Conservation (phyloP, 176 grass and related monocot species). For the Tillandsia fasciculata region DNA sequence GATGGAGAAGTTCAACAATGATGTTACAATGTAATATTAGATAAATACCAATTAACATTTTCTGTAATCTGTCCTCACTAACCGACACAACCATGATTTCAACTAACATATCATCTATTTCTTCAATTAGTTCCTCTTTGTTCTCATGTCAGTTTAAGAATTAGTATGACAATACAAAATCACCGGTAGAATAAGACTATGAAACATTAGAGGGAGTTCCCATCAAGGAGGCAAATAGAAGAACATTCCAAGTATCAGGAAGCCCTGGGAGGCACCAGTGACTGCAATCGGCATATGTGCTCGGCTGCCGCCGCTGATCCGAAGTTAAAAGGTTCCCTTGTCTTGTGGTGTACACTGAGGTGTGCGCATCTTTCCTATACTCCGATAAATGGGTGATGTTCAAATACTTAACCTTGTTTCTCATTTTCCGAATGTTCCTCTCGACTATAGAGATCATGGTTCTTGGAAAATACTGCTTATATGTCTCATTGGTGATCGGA, state of each 20-base stretch:
- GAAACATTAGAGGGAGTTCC: constrained; percentile 12
- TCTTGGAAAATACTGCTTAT: constrained; percentile 27
- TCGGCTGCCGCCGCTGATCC: constrained; percentile 22
- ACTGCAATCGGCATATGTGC: constrained; percentile 34
- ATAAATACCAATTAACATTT: too few species aligned
- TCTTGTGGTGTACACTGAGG: constrained; percentile 28
- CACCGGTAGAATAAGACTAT: not conserved
- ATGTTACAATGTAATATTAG: too few species aligned
- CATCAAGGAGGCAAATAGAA: constrained; percentile 34
- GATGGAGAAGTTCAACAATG: too few species aligned
- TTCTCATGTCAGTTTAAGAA: too few species aligned
- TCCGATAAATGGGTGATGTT: constrained; percentile 36
- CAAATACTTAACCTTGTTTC: constrained; percentile 18
- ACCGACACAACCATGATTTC: too few species aligned
- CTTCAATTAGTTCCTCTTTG: too few species aligned
- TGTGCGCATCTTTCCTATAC: constrained; percentile 34
- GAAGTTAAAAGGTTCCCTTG: constrained; percentile 25
- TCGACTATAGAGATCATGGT: constrained; percentile 15
- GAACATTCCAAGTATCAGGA: constrained; percentile 44
- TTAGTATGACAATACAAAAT: too few species aligned
- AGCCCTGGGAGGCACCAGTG: constrained; percentile 54
- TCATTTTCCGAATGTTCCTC: constrained; percentile 21
- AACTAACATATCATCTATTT: too few species aligned
- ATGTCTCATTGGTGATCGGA: constrained; percentile 18
- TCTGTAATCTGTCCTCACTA: too few species aligned